Evolutionary conservation across 129 eudicot genomes (phyloP).

Genomic region (Arctium minus): DNA sequence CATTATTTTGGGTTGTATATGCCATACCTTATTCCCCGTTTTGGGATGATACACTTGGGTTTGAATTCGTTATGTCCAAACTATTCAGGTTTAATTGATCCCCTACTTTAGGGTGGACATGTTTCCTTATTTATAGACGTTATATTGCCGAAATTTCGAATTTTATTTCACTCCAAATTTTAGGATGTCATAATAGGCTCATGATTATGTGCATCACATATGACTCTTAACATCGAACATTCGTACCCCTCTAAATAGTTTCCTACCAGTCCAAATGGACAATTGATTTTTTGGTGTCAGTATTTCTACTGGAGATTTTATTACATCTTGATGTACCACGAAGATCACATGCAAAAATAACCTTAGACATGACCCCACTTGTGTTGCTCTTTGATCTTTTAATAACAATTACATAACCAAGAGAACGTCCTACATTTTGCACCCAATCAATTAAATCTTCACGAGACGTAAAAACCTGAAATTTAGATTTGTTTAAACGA

Average conservation of each 20-base stretch:
- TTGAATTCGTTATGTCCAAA: too few species aligned
- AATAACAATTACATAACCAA: slow-evolving; percentile 13
- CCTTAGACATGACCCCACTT: not conserved
- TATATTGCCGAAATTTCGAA: too few species aligned
- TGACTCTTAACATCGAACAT: slow-evolving; percentile 14
- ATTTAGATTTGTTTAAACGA: too few species aligned
- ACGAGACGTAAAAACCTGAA: slow-evolving; percentile 17
- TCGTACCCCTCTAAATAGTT: not conserved
- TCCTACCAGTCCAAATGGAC: slow-evolving; percentile 10
- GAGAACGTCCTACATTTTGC: too few species aligned
- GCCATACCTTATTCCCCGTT: too few species aligned
- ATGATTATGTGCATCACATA: slow-evolving; percentile 22
- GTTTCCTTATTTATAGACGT: too few species aligned
- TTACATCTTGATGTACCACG: not conserved
- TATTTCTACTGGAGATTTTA: not conserved
- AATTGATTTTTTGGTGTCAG: not conserved
- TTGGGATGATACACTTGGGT: too few species aligned
- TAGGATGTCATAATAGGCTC: too few species aligned
- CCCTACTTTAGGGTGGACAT: too few species aligned
- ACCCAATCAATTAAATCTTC: slow-evolving; percentile 12
- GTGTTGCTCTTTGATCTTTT: not conserved
- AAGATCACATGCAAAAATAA: slow-evolving; percentile 5
- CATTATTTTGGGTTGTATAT: too few species aligned
- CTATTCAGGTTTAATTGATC: too few species aligned
- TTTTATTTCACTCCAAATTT: too few species aligned